Conservation (phyloP, 768 basidiomycete genomes). For the Boletus huronensis region DNA sequence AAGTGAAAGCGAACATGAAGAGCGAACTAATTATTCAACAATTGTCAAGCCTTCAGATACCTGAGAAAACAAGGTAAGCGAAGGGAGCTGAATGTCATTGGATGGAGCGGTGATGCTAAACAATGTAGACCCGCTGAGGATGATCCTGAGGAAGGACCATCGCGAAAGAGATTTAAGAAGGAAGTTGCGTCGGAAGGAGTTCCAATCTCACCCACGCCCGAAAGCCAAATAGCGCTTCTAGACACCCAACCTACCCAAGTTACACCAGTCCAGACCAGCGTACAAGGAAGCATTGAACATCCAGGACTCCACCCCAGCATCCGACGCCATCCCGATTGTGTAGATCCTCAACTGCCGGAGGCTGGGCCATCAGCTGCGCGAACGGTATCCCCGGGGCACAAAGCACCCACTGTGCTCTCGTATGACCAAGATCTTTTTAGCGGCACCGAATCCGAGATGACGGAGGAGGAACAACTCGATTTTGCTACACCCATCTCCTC, state of each 20-base stretch:
- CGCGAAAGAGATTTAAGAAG: slow-evolving; percentile 14
- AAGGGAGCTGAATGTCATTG: background rate
- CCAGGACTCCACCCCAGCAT: background rate
- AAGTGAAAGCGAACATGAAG: slow-evolving; percentile 25
- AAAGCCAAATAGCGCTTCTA: background rate
- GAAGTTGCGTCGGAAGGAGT: background rate
- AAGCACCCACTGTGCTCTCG: background rate
- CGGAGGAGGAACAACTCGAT: slow-evolving; percentile 16
- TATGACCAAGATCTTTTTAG: slow-evolving; percentile 14
- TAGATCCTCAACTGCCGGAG: slow-evolving; percentile 1
- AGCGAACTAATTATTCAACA: slow-evolving; percentile 25
- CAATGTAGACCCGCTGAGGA: slow-evolving; percentile 5
- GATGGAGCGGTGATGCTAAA: background rate
- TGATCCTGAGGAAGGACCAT: slow-evolving; percentile 8
- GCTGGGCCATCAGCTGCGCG: slow-evolving; percentile 1
- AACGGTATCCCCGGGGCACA: background rate
- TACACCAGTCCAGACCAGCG: background rate
- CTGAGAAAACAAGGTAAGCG: slow-evolving; percentile 14
- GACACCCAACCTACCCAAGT: background rate
- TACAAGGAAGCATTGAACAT: background rate
- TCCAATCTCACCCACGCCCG: background rate
- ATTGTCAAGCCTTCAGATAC: slow-evolving; percentile 11
- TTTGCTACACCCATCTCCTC: slow-evolving; percentile 24
- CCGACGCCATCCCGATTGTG: background rate
- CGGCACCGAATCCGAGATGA: slow-evolving; percentile 24